Percentiles rank a stretch among this genome's conserved stretches.
Evolutionary conservation across 257 asterid genomes (phyloP).

Genomic region (Solanum gandarillasii): DNA sequence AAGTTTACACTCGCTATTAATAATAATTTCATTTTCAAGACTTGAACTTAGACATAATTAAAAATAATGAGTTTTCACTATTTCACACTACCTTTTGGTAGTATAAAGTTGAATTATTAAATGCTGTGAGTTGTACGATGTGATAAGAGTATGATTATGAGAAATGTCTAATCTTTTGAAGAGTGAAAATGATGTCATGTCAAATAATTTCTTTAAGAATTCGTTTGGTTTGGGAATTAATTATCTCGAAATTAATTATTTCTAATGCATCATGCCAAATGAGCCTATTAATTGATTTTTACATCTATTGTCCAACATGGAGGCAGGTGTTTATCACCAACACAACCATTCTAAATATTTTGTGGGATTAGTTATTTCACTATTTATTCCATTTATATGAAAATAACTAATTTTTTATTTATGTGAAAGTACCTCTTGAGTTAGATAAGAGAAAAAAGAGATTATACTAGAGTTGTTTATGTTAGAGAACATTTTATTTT

Average conservation of each 20-base stretch:
- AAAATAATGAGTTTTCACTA: neutral
- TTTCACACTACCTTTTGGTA: neutral
- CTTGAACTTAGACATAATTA: neutral
- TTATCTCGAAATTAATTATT: too few relatives aligned
- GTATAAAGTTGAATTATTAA: neutral
- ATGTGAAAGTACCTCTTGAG: neutral
- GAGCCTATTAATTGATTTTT: neutral
- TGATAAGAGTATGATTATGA: neutral
- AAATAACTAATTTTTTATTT: too few relatives aligned
- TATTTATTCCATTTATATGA: neutral
- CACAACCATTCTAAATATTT: neutral
- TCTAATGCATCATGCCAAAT: fast-evolving
- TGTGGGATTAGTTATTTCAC: neutral
- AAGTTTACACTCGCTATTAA: neutral
- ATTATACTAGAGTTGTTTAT: neutral
- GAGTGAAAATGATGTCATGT: neutral
- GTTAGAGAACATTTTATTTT: neutral
- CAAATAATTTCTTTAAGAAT: neutral
- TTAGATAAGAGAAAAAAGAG: neutral
- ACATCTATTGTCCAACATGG: neutral
- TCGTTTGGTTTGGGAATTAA: too few relatives aligned
- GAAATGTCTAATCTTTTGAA: neutral
- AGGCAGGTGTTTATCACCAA: neutral
- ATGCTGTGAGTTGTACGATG: neutral
- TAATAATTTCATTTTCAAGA: neutral